Percentiles rank a stretch among this genome's conserved stretches.
Evolutionary conservation across 306 rosid genomes (phyloP).

Genomic region (Cicer cuneatum): DNA sequence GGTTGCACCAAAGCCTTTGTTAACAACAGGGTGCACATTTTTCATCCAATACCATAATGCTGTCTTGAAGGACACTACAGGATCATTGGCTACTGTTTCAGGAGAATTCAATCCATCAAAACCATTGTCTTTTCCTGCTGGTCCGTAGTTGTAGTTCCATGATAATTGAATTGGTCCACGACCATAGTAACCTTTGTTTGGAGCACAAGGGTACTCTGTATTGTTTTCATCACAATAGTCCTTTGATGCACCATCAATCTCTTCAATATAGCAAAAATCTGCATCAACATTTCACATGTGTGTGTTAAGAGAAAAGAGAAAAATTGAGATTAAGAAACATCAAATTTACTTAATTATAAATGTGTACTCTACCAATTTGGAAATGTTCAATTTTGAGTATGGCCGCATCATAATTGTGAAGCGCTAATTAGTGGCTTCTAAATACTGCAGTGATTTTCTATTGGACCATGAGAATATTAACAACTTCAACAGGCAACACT

Average conservation of each 20-base stretch:
- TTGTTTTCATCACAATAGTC: constrained; percentile 77
- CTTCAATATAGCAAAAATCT: constrained; percentile 90
- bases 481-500: too few relatives aligned
- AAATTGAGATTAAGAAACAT: background rate
- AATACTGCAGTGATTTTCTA: too few relatives aligned
- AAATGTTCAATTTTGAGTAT: too few relatives aligned
- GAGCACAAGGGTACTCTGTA: constrained; percentile 69
- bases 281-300: constrained; percentile 7
- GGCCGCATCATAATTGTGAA: too few relatives aligned
- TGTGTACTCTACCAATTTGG: too few relatives aligned
- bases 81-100: constrained; percentile 68
- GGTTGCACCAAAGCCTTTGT: constrained; percentile 82
- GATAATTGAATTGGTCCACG: constrained; percentile 91
- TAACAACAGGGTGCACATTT: constrained; percentile 58
- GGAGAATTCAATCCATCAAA: constrained; percentile 79
- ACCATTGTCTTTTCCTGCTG: constrained; percentile 62
- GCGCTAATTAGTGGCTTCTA: too few relatives aligned
- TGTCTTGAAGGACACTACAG: constrained; percentile 70
- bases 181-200: constrained; percentile 75
- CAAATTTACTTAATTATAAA: background rate
- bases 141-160: constrained; percentile 91
- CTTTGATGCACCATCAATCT: constrained; percentile 73
- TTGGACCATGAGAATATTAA: too few relatives aligned
- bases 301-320: background rate
- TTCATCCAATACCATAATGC: constrained; percentile 92